Evolutionary conservation across 768 basidiomycete species (phyloP).

Genomic region (Tricholoma furcatifolium): DNA sequence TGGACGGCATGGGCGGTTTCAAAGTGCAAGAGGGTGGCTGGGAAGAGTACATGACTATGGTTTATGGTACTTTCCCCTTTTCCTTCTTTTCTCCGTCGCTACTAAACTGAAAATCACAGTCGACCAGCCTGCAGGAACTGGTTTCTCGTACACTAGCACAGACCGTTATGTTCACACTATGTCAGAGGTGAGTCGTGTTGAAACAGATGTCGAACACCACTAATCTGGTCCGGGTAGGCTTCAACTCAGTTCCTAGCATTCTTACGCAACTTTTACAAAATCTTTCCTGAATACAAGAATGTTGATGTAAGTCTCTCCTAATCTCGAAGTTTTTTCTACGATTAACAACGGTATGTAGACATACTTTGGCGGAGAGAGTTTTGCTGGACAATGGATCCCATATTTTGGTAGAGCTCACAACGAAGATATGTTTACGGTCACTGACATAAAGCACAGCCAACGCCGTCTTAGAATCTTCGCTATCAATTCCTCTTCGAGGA

Average conservation of each 20-base stretch:
- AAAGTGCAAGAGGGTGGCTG: slow-evolving; percentile 83
- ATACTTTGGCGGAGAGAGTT: slow-evolving; percentile 94
- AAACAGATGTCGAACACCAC: neutral
- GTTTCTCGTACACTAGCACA: slow-evolving; percentile 87
- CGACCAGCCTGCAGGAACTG: slow-evolving; percentile 97
- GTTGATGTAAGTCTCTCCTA: slow-evolving; percentile 54
- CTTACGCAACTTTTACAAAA: slow-evolving; percentile 79
- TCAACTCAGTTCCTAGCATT: slow-evolving; percentile 80
- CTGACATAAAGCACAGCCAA: slow-evolving; percentile 52
- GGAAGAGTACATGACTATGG: slow-evolving; percentile 96
- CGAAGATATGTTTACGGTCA: neutral
- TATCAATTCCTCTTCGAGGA: slow-evolving; percentile 69
- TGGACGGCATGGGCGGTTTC: slow-evolving; percentile 72
- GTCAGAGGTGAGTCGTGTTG: slow-evolving; percentile 45
- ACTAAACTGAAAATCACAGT: slow-evolving; percentile 46
- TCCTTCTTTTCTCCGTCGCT: slow-evolving; percentile 1
- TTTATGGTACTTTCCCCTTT: slow-evolving; percentile 63
- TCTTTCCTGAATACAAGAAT: slow-evolving; percentile 85
- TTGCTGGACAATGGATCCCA: slow-evolving; percentile 96
- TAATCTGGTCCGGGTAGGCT: slow-evolving; percentile 45
- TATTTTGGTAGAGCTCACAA: slow-evolving; percentile 70
- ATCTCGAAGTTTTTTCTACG: slow-evolving; percentile 1
- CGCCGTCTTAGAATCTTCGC: slow-evolving; percentile 61
- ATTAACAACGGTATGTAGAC: slow-evolving; percentile 51
- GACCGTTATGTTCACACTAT: slow-evolving; percentile 83